These are phyloP conservation scores for Metarhizium rileyi DNA, from an alignment of 2,329 filamentous ascomycete species.

Conservation along the genomic window DNA sequence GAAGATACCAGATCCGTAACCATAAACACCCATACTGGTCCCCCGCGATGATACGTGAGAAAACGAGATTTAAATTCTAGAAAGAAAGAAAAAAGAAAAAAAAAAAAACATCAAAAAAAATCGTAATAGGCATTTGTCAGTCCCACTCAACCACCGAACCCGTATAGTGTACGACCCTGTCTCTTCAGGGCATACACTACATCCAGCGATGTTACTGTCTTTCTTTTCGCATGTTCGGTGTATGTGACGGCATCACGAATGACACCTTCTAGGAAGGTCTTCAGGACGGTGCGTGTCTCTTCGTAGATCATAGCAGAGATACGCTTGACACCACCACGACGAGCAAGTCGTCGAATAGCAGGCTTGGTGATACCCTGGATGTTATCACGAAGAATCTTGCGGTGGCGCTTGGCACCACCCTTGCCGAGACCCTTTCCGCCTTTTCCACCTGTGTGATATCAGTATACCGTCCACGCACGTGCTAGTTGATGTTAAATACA, in stretches of 20 bases:
- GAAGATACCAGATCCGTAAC: constrained; percentile 31
- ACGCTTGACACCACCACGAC: constrained; percentile 99
- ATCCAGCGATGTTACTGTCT: constrained; percentile 64
- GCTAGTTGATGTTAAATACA: constrained; percentile 28
- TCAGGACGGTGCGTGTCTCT: constrained; percentile 67
- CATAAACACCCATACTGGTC: constrained; percentile 27
- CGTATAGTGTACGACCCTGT: constrained; percentile 70
- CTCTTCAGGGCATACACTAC: constrained; percentile 60
- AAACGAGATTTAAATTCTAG: too few relatives aligned
- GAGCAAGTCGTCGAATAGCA: constrained; percentile 93
- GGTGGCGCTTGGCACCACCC: constrained; percentile 96
- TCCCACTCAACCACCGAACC: constrained; percentile 66
- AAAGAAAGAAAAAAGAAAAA: neutral
- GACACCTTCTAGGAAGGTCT: constrained; percentile 68
- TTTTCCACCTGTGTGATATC: constrained; percentile 67
- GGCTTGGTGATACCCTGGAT: constrained; percentile 99
- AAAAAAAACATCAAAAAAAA: constrained; percentile 14
- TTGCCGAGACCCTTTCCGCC: constrained; percentile 97
- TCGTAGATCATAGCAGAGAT: constrained; percentile 91
- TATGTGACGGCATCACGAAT: constrained; percentile 71
- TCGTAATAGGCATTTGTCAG: constrained; percentile 26
- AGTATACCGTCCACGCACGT: constrained; percentile 22
- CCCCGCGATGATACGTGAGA: constrained; percentile 8
- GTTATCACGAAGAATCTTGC: constrained; percentile 99
- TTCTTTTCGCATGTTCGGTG: constrained; percentile 72